Conservation (phyloP, 371 early-diverging fungal genomes). For the Mucor piriformis region DNA sequence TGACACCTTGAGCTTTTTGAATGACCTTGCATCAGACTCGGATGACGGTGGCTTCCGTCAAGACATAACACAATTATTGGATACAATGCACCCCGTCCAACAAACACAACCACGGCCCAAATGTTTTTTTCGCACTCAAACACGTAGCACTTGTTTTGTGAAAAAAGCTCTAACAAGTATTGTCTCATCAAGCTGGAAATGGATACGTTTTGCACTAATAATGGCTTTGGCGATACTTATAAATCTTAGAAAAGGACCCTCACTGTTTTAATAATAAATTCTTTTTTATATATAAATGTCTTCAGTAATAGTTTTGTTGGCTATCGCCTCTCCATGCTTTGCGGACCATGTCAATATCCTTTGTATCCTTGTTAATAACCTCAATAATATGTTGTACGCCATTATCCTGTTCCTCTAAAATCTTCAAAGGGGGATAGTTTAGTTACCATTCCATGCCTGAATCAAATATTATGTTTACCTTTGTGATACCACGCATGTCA, state of each 20-base stretch:
- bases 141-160: not conserved
- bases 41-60: slow-evolving; percentile 19
- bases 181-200: not conserved
- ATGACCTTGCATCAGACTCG: slow-evolving; percentile 8
- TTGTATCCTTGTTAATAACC: slow-evolving; percentile 53
- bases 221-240: slow-evolving; percentile 22
- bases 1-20: slow-evolving; percentile 20
- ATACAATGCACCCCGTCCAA: not conserved
- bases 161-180: not conserved
- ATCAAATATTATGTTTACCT: slow-evolving; percentile 32
- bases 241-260: slow-evolving; percentile 6
- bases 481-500: slow-evolving; percentile 48
- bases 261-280: not conserved
- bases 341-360: slow-evolving; percentile 23
- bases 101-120: not conserved
- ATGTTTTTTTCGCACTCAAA: not conserved
- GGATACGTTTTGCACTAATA: slow-evolving; percentile 17
- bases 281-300: not conserved
- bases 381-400: slow-evolving; percentile 67
- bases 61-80: slow-evolving; percentile 5
- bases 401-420: slow-evolving; percentile 64
- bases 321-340: slow-evolving; percentile 9
- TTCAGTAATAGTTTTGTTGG: not conserved
- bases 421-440: slow-evolving; percentile 25
- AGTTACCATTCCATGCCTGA: not conserved